phyloP scores from a whole-genome alignment of 805 yeast genomes.

The Spathaspora boniae region DNA sequence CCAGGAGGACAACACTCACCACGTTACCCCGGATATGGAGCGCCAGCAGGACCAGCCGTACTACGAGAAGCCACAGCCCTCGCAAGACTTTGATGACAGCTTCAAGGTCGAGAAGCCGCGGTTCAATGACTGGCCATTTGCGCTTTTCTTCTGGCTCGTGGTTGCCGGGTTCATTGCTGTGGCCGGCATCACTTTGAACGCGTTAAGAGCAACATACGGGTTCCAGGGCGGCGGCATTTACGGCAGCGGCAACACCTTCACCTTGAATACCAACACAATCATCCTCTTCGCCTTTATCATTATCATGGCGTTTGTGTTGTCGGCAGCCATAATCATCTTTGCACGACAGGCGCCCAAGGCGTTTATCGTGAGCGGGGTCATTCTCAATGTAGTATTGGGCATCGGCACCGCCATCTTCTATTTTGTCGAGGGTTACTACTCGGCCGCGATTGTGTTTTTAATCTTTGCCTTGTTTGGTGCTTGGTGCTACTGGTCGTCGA shows the following conservation, averaged over 20 bases:
- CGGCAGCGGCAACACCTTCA: slow-evolving; percentile 46
- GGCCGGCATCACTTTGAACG: slow-evolving; percentile 64
- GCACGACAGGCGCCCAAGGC: slow-evolving; percentile 64
- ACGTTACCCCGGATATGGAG: slow-evolving; percentile 28
- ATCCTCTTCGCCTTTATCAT: slow-evolving; percentile 65
- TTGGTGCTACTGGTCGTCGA: slow-evolving; percentile 69
- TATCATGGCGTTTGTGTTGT: slow-evolving; percentile 55
- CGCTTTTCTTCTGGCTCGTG: slow-evolving; percentile 45
- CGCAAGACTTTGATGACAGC: slow-evolving; percentile 56
- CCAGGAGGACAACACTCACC: slow-evolving; percentile 4
- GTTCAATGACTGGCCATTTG: slow-evolving; percentile 70
- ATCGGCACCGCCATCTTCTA: slow-evolving; percentile 76
- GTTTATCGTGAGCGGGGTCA: slow-evolving; percentile 67
- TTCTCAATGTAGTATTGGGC: slow-evolving; percentile 64
- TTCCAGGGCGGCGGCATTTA: slow-evolving; percentile 65
- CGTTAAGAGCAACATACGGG: slow-evolving; percentile 54
- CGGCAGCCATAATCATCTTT: slow-evolving; percentile 51
- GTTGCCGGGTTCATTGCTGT: slow-evolving; percentile 67
- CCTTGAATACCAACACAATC: slow-evolving; percentile 72
- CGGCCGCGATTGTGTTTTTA: slow-evolving; percentile 75
- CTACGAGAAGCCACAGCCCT: slow-evolving; percentile 30
- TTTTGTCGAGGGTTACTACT: slow-evolving; percentile 63
- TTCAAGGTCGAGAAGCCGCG: slow-evolving; percentile 62
- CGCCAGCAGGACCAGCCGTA: slow-evolving; percentile 17
- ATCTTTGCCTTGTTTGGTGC: slow-evolving; percentile 63